phyloP scores from a whole-genome alignment of 2,329 filamentous ascomycete species.

The Phoma sp. region DNA sequence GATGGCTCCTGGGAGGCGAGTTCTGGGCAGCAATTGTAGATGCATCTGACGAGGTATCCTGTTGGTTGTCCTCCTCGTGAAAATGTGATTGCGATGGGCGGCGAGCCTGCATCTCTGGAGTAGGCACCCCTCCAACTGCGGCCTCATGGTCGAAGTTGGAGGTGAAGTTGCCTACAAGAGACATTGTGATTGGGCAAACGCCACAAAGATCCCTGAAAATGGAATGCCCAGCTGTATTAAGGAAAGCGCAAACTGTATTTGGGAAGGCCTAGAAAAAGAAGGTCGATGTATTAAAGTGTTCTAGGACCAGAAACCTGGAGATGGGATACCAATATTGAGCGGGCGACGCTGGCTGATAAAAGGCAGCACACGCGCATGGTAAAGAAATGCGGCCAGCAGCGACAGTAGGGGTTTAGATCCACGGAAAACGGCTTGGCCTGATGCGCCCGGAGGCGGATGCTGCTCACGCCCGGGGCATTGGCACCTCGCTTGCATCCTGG shows the following conservation, averaged over 20 bases:
- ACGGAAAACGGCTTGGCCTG: slow-evolving; percentile 29
- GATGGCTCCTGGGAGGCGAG: slow-evolving; percentile 29
- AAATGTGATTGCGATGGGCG: slow-evolving; percentile 21
- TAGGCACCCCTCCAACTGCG: slow-evolving; percentile 44
- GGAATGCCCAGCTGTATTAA: slow-evolving; percentile 11
- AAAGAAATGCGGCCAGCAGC: slow-evolving; percentile 21
- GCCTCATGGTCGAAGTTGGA: slow-evolving; percentile 52
- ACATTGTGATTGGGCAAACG: slow-evolving; percentile 43
- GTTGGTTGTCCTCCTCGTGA: slow-evolving; percentile 19
- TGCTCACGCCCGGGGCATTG: slow-evolving; percentile 22
- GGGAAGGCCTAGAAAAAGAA: slow-evolving; percentile 2
- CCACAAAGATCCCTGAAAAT: slow-evolving; percentile 8
- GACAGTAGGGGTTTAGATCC: slow-evolving; percentile 24
- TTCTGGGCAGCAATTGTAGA: slow-evolving; percentile 41
- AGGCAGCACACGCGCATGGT: slow-evolving; percentile 26
- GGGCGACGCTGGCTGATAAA: slow-evolving; percentile 22
- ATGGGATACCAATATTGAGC: slow-evolving; percentile 2
- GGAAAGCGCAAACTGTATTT: background rate
- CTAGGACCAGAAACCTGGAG: slow-evolving; percentile 14
- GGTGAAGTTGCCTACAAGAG: slow-evolving; percentile 51
- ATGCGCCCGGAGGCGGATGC: slow-evolving; percentile 32
- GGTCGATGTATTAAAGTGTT: slow-evolving; percentile 22
- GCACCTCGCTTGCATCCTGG: slow-evolving; percentile 19
- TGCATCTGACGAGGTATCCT: slow-evolving; percentile 36
- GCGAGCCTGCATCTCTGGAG: slow-evolving; percentile 36